A percentile compares a stretch with the other conserved stretches of the same genome.
Evolutionary conservation across 2,329 filamentous ascomycete genomes (phyloP).

Genomic region (Hypoxylon sp.): DNA sequence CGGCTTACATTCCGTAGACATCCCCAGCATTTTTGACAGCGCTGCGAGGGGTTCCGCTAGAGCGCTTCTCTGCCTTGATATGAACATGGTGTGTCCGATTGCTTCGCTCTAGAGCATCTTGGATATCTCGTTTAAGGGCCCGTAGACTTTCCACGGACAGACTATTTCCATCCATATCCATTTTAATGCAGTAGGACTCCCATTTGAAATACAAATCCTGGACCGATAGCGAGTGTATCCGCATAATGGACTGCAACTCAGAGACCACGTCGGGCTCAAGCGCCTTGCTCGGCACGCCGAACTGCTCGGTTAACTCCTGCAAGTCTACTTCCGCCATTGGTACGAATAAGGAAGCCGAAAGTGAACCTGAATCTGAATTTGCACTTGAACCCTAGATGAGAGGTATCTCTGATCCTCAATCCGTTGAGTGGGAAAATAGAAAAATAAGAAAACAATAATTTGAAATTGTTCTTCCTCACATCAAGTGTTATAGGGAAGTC

Average conservation of each 20-base stretch:
- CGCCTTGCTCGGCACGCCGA: conserved; percentile 70
- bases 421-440: not conserved
- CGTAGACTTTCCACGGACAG: conserved; percentile 79
- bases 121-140: conserved; percentile 87
- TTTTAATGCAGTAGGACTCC: conserved; percentile 97
- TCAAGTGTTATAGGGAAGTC: conserved; percentile 7
- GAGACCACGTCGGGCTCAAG: conserved; percentile 83
- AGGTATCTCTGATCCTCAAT: not conserved
- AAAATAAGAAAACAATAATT: too few species aligned
- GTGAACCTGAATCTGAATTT: conserved; percentile 2
- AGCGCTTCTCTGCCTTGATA: conserved; percentile 73
- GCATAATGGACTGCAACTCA: conserved; percentile 89
- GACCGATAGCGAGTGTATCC: conserved; percentile 82
- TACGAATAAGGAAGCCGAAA: conserved; percentile 2
- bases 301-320: conserved; percentile 62
- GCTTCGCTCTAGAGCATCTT: conserved; percentile 85
- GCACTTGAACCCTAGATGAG: too few species aligned
- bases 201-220: conserved; percentile 98
- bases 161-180: conserved; percentile 84
- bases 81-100: conserved; percentile 75
- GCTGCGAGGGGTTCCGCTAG: conserved; percentile 74
- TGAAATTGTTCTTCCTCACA: not conserved
- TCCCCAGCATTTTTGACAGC: conserved; percentile 70
- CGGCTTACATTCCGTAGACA: conserved; percentile 83
- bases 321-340: conserved; percentile 59